phyloP scores from a whole-genome alignment of 257 asterid species.

The Oldenlandia corymbosa region DNA sequence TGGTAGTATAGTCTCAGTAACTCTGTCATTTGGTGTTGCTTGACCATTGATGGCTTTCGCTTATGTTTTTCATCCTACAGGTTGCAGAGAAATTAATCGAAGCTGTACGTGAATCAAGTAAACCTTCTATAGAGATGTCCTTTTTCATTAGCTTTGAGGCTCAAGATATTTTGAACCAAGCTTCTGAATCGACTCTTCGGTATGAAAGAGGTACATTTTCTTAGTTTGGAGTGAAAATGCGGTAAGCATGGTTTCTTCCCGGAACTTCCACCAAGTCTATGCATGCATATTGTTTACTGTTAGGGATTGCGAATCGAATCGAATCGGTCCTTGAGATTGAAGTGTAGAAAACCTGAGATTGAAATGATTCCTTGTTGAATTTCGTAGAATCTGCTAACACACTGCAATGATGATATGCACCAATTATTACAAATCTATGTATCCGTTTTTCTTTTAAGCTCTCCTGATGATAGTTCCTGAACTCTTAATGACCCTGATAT shows the following conservation, averaged over 20 bases:
- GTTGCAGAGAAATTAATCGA: conserved; percentile 55
- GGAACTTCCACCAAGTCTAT: no score
- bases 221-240: no score
- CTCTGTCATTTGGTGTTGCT: neutral
- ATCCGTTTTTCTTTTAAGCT: neutral
- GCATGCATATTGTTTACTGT: no score
- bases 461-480: no score
- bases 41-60: neutral
- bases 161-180: conserved; percentile 65
- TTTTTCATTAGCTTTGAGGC: conserved; percentile 51
- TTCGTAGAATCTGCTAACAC: no score
- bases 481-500: neutral
- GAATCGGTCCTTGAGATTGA: no score
- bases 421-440: neutral
- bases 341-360: neutral
- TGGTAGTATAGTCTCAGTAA: conserved; percentile 28
- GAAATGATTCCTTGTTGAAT: no score
- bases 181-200: conserved; percentile 62
- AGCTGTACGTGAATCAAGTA: conserved; percentile 46
- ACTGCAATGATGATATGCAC: no score
- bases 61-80: conserved; percentile 21
- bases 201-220: conserved; percentile 41
- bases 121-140: conserved; percentile 50
- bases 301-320: no score
- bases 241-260: neutral